Evolutionary conservation across 2,329 filamentous ascomycete species (phyloP).

Genomic region (Claviceps humidiphila): DNA sequence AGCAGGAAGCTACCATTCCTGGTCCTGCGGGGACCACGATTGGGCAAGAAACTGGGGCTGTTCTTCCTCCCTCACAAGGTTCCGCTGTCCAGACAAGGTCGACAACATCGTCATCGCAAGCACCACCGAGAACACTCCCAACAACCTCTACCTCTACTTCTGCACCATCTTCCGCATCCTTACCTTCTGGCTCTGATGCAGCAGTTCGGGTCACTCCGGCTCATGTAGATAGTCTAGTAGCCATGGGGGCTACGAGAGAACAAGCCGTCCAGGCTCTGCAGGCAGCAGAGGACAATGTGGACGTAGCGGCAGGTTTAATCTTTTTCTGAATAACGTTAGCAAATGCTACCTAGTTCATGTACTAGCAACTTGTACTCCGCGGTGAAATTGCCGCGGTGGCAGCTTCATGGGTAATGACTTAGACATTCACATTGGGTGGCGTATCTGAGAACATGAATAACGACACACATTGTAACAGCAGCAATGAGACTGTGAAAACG

Average conservation of each 20-base stretch:
- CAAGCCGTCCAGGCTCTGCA: conserved; percentile 70
- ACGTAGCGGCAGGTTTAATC: conserved; percentile 31
- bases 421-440: not conserved
- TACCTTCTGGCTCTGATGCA: conserved; percentile 9
- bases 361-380: no score
- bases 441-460: not conserved
- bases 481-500: not conserved
- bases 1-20: conserved; percentile 69
- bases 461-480: not conserved
- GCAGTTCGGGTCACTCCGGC: conserved; percentile 39
- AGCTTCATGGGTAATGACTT: not conserved
- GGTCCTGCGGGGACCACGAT: conserved; percentile 85
- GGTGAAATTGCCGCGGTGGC: not conserved
- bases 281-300: conserved; percentile 73
- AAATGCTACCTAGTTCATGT: no score
- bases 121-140: conserved; percentile 11
- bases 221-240: conserved; percentile 61
- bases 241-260: conserved; percentile 63
- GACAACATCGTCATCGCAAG: conserved; percentile 2
- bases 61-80: conserved; percentile 27
- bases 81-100: conserved; percentile 9
- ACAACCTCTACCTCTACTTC: conserved; percentile 9
- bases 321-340: conserved; percentile 5
- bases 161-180: conserved; percentile 12
- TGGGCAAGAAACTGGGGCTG: conserved; percentile 68